Base-by-base conservation (phyloP, 139 green algal genomes). In the Ettlia oleoabundans region DNA sequence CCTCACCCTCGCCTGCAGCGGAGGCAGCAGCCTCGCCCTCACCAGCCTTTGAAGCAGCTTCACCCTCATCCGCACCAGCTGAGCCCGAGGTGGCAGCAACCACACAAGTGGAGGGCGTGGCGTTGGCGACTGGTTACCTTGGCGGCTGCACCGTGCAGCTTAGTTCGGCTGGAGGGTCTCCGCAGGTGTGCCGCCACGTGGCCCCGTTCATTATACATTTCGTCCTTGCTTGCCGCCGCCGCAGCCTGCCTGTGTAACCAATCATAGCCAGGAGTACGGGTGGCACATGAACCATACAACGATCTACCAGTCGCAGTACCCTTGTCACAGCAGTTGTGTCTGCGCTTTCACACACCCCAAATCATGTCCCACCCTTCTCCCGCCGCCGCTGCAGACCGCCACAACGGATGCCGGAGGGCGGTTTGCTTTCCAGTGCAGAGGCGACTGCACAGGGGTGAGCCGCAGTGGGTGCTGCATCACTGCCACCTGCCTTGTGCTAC, bases 141-240 rank as follows among this genome's bases (percentile, higher is more conserved):
- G 35, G 35, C 28, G 70, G 70, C 47, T 83, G 78, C 66, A 61
- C 24, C 22, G 66, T 82, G 43, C 52, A 62, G 76, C 62, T 82
- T 32, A 32, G 37, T 2, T 33, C 37, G 1, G 33, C 3, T 19
- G 33, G 76, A 30, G 43, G 41, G 4, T 2, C 28, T 65, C 18
- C 55, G 21, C 55, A 65, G 55, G 55, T 65, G 55, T 58, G 47
- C 10, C 15, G 61, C 24, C 10, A 38, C 8, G 61, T 33, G 28
- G 15, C 61, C 15, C 61, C 24, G 26, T 33, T 38, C 61, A n/a
- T 58, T 10, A 58, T 15, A 58, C 15, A 24, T 15, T 58, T 58
- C 47, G 47, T 24, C 47, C 47, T 58, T 10, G 24, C 67, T 22
- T 19, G 67, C 41, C 13, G 37, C 40, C 13, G 13, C 22, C 13